Evolutionary conservation across 352 stramenopile genomes (phyloP).

Genomic region (Phytophthora parvispora): DNA sequence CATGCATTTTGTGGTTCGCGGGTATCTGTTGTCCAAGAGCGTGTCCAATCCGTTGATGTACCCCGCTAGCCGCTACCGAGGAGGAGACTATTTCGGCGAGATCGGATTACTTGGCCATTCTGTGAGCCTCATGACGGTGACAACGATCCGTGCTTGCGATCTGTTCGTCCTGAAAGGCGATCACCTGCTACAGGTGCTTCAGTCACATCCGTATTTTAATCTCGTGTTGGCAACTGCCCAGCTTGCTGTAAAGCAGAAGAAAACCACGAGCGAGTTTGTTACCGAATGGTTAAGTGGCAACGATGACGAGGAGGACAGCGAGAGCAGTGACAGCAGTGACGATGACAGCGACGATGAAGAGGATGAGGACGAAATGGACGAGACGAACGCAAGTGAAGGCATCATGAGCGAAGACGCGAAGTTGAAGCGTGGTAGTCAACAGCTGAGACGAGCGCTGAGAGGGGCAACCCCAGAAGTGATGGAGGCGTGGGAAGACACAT

Average conservation of each 20-base stretch:
- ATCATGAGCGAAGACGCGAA: conserved; percentile 8
- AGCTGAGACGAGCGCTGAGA: conserved; percentile 19
- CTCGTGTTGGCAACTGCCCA: conserved; percentile 52
- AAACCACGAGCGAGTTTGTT: conserved; percentile 39
- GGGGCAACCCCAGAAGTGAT: conserved; percentile 25
- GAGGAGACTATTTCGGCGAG: conserved; percentile 70
- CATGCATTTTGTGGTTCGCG: conserved; percentile 79
- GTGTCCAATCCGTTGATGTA: conserved; percentile 60
- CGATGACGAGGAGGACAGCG: conserved; percentile 22
- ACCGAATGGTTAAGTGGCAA: conserved; percentile 13
- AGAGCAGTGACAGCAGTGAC: conserved; percentile 1
- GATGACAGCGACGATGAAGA: conserved; percentile 20
- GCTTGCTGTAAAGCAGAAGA: conserved; percentile 48
- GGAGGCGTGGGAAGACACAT: conserved; percentile 47
- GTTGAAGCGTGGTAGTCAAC: conserved; percentile 12
- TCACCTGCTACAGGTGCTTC: conserved; percentile 50
- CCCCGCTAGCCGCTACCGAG: conserved; percentile 50
- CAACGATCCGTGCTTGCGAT: conserved; percentile 66
- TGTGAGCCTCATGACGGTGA: conserved; percentile 63
- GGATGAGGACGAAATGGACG: conserved; percentile 4
- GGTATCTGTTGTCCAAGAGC: conserved; percentile 64
- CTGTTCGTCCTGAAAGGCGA: conserved; percentile 68
- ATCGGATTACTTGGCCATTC: conserved; percentile 62
- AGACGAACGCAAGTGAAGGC: background rate
- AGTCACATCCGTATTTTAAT: conserved; percentile 52